These are phyloP conservation scores for Tolypocladium capitatum DNA, from an alignment of 2,329 filamentous ascomycete genomes.

Conservation along the genomic window DNA sequence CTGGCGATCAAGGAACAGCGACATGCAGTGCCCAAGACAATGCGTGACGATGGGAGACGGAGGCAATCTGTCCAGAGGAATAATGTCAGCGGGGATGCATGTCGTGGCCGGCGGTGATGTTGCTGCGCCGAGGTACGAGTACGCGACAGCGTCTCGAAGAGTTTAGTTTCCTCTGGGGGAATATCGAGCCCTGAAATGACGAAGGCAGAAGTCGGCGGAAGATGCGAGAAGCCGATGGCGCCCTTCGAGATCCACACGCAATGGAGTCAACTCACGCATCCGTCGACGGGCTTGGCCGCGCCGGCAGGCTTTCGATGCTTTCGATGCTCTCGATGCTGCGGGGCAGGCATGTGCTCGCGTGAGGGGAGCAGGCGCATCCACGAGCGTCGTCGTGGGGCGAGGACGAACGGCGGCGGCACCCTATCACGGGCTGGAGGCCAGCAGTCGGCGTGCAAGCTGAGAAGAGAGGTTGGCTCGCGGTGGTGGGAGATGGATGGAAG, in stretches of 20 bases:
- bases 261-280: not conserved
- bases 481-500: not conserved
- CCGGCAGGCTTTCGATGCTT: not conserved
- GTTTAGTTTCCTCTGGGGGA: not conserved
- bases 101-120: not conserved
- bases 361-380: not conserved
- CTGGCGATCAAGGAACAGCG: not conserved
- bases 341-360: not conserved
- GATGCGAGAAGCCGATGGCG: not conserved
- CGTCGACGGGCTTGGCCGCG: not conserved
- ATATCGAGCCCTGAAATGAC: not conserved
- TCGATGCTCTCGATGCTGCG: too few relatives aligned
- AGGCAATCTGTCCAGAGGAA: not conserved
- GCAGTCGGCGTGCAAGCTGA: not conserved
- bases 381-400: not conserved
- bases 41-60: not conserved
- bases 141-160: too few relatives aligned
- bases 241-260: not conserved
- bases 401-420: not conserved
- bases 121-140: too few relatives aligned
- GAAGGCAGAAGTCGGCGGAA: not conserved
- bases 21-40: not conserved
- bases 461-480: not conserved
- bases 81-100: not conserved
- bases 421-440: not conserved